Evolutionary conservation across 2,329 filamentous ascomycete species (phyloP), one percentile per base, ranked within the genome.

Genomic region (Fusarium sp.): DNA sequence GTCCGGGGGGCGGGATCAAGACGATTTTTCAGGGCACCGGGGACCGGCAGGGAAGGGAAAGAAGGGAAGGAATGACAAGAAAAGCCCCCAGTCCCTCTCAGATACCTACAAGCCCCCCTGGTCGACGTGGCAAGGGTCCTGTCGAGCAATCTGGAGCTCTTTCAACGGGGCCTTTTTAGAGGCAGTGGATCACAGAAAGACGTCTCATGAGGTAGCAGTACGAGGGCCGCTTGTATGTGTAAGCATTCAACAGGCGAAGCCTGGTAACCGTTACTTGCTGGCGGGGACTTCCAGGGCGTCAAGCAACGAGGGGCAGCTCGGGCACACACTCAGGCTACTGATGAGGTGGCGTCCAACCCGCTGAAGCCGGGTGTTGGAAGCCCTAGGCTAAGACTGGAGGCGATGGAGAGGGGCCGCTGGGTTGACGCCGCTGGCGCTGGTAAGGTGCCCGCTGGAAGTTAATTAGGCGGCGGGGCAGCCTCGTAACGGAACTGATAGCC

Each of bases 21-120:
- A 68, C 66, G 73, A 70, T 70, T 72, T 73, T 73, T 67, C 64
- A 71, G 67, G 57, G 59, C 63, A 52, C 57, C 54, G 60, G 59
- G 59, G 61, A 39, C 56, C 55, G 63, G 53, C 62, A 67, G 40
- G 66, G 67, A 63, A 70, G 61, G 60, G 56, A 71, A 68, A 37
- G 59, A 62, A 67, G 54, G 63, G 56, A 71, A 71, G 64, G 61
- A 71, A 67, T 67, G 68, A 41, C 53, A 56, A 57, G 10, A 30
- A 6, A 53, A 43, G 53, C 52, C 53, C 67, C 66, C 53, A 43
- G 53, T 41, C 53, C 62, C 66, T 50, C 10, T 30, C 64, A 52
- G 51, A 57, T 57, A 23, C 54, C 17, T 37, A n/a, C 33, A 35
- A 30, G 30, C 30, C 30, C 51, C 54, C 67, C 67, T 52, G 46